Conservation (phyloP, 208 protist genomes). For the Trypanosoma caninum region DNA sequence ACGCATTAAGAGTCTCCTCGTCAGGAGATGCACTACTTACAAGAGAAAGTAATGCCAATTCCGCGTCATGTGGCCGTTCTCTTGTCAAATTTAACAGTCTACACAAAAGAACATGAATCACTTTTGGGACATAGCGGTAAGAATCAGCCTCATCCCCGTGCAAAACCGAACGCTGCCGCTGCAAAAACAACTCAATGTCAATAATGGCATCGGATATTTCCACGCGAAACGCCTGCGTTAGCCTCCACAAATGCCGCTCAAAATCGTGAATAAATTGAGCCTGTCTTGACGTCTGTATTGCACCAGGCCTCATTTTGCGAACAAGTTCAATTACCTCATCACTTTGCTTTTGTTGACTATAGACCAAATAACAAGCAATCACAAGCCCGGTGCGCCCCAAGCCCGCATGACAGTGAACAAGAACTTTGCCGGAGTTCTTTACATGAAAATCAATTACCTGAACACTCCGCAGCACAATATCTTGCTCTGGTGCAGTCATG, state of each 20-base stretch:
- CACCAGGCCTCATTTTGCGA: conserved; percentile 58
- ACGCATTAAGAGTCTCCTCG: conserved; percentile 41
- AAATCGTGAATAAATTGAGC: conserved; percentile 84
- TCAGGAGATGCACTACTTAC: conserved; percentile 51
- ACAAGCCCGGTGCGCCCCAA: conserved; percentile 89
- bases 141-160: conserved; percentile 80
- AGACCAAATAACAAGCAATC: conserved; percentile 91
- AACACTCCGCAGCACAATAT: conserved; percentile 86
- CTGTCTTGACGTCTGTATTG: conserved; percentile 87
- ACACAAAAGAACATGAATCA: conserved; percentile 73
- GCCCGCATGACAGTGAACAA: conserved; percentile 92
- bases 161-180: conserved; percentile 71
- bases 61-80: conserved; percentile 29
- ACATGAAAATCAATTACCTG: conserved; percentile 91
- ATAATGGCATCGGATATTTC: conserved; percentile 75
- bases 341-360: conserved; percentile 71
- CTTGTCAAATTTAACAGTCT: conserved; percentile 64
- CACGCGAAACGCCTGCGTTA: conserved; percentile 74
- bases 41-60: conserved; percentile 53
- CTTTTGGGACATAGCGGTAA: conserved; percentile 70
- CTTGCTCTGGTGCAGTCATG: conserved; percentile 87
- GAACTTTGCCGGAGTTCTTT: conserved; percentile 78
- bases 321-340: conserved; percentile 73
- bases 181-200: conserved; percentile 71
- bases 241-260: conserved; percentile 80